Conservation (phyloP, 2,329 filamentous ascomycete genomes). For the Aspergillus brasiliensis region DNA sequence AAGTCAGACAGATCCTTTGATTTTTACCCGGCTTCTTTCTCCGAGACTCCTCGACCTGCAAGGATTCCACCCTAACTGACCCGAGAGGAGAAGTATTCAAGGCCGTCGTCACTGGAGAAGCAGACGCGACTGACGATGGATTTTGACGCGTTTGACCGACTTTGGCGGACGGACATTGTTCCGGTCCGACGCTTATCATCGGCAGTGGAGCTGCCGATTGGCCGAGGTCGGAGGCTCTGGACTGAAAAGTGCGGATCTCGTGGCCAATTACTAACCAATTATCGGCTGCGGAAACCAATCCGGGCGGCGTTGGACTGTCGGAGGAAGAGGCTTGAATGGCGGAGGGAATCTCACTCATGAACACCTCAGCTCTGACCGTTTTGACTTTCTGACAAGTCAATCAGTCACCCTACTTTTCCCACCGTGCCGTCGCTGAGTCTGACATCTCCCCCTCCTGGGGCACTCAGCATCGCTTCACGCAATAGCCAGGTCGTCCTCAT, state of each 20-base stretch:
- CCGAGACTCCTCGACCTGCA: neutral
- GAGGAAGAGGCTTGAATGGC: no score
- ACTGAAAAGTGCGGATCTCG: neutral
- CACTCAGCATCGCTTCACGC: neutral
- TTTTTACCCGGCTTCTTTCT: neutral
- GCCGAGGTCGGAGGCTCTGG: slow-evolving; percentile 22
- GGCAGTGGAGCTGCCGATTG: slow-evolving; percentile 7
- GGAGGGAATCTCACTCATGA: neutral
- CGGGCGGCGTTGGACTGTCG: neutral
- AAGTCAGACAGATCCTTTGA: neutral
- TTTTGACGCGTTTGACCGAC: slow-evolving; percentile 22
- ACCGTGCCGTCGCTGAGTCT: neutral
- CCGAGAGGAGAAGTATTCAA: neutral
- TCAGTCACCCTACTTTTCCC: neutral
- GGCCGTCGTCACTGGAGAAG: no score
- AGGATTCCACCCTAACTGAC: neutral
- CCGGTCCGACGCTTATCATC: slow-evolving; percentile 22
- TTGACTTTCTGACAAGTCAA: neutral
- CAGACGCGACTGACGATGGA: neutral
- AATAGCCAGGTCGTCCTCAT: neutral
- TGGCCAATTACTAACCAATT: slow-evolving; percentile 9
- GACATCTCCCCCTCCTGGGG: neutral
- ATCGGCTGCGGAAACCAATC: neutral
- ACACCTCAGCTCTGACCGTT: neutral
- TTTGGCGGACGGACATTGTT: slow-evolving; percentile 16